Evolutionary conservation across 1,284 basidiomycete species (phyloP), one percentile per base, ranked within the genome.

Genomic region (Irpex sp.): DNA sequence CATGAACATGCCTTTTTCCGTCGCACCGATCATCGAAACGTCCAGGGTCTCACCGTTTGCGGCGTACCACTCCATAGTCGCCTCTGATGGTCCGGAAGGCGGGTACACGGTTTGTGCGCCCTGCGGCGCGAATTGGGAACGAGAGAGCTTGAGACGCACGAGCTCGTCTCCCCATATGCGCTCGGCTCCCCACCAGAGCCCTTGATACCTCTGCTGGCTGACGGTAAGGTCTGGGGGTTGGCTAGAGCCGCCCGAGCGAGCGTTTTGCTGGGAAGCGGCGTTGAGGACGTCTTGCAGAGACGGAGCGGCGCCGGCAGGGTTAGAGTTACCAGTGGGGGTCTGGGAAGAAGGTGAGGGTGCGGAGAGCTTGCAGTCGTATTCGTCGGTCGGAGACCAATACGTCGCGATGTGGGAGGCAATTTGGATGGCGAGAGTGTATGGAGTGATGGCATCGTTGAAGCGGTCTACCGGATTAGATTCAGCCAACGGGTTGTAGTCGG

Each of bases 101-200:
- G 85, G 73, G 6, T 78, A 73, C 56, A 91, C 84, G 61, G 80
- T 72, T 33, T 80, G 77, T 1, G 80, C 78, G 28, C 88, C 89
- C 48, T 78, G 67, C 6, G 88, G 87, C 10, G 86, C 85, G 61
- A 92, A 77, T 64, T 85, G 82, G 39, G 77, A 75, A 36, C 90
- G 81, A 1, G 84, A 80, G 37, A 88, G 72, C 67, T 90, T 90
- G 56, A 95, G 75, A n/a, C 92, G 83, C 28, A 94, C 84, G 59
- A 94, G 81, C 65, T 95, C 93, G 62, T 90, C 90, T 6, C 82
- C 77, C 93, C 93, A 95, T 59, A 95, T 88, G n/a, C 91, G 82
- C 71, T 95, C 93, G 0, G 87, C 83, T 8, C 93, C 93, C 87
- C 89, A 91, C 91, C 91, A 95, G 16, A 94, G 69, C 0, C 93